phyloP scores from a whole-genome alignment of 192 early-diverging fungal genomes.

The Dissophora ornata region DNA sequence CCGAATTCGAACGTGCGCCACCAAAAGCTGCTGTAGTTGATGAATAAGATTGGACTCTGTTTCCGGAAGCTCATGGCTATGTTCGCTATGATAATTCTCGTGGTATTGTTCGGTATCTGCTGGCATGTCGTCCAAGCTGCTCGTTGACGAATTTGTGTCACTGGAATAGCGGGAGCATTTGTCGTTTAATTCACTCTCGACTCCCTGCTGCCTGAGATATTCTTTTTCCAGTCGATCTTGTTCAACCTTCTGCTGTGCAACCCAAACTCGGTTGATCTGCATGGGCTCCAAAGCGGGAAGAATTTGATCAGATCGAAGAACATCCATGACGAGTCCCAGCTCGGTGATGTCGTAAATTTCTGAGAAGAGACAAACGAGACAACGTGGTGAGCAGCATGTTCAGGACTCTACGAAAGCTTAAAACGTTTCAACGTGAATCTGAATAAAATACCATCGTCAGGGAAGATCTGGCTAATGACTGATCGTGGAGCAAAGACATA shows the following conservation, averaged over 20 bases:
- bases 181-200: no score
- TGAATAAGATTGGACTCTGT: constrained; percentile 30
- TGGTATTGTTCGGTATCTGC: no score
- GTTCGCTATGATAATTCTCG: neutral
- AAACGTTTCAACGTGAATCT: no score
- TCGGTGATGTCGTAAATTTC: constrained; percentile 43
- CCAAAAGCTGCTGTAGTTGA: constrained; percentile 56
- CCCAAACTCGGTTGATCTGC: constrained; percentile 38
- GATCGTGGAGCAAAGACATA: constrained; percentile 52
- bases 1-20: constrained; percentile 59
- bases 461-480: constrained; percentile 22
- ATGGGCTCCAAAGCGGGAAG: constrained; percentile 11
- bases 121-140: no score
- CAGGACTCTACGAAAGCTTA: no score
- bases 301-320: constrained; percentile 24
- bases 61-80: no score
- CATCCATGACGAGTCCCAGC: constrained; percentile 32
- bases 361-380: neutral
- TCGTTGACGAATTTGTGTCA: no score
- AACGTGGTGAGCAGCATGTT: no score
- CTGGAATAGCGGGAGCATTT: no score
- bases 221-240: constrained; percentile 6
- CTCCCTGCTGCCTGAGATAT: neutral
- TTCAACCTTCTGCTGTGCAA: constrained; percentile 33
- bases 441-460: constrained; percentile 9